These are phyloP conservation scores for Chionographis japonica DNA, from an alignment of 106 monocot species.

Conservation along the genomic window DNA sequence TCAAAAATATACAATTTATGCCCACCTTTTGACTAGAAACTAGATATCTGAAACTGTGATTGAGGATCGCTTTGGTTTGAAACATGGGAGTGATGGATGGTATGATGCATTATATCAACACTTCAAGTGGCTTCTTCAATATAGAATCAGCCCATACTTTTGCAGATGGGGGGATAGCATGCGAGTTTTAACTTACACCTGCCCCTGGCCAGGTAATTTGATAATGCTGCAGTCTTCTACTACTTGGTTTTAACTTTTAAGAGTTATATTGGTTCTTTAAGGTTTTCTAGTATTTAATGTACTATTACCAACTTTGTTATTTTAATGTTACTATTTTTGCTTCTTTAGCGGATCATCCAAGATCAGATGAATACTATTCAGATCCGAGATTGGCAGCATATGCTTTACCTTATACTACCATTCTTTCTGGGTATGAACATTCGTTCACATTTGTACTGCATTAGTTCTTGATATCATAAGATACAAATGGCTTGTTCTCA, in stretches of 20 bases:
- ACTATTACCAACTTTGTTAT: too few species aligned
- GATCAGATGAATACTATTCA: conserved; percentile 86
- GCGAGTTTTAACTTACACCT: conserved; percentile 91
- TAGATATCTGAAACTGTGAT: conserved; percentile 99
- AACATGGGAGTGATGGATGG: conserved; percentile 90
- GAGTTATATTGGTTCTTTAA: neutral
- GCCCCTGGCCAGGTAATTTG: conserved; percentile 90
- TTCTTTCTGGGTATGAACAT: conserved; percentile 64
- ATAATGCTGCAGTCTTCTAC: too few species aligned
- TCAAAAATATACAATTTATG: neutral
- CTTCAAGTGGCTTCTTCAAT: conserved; percentile 94
- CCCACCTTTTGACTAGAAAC: conserved; percentile 21
- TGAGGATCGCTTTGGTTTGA: conserved; percentile 86
- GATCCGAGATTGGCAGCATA: conserved; percentile 95
- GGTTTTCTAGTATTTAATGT: neutral
- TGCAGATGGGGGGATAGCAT: conserved; percentile 98
- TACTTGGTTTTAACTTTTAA: too few species aligned
- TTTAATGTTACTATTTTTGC: conserved; percentile 14
- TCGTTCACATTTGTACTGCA: neutral
- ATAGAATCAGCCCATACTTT: conserved; percentile 92
- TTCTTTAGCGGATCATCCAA: conserved; percentile 85
- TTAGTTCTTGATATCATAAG: conserved; percentile 3
- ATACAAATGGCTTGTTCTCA: conserved; percentile 15
- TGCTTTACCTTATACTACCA: conserved; percentile 91
- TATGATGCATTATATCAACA: conserved; percentile 75